Conservation (phyloP, 1,284 basidiomycete species). For the Polyporus tsugae region DNA sequence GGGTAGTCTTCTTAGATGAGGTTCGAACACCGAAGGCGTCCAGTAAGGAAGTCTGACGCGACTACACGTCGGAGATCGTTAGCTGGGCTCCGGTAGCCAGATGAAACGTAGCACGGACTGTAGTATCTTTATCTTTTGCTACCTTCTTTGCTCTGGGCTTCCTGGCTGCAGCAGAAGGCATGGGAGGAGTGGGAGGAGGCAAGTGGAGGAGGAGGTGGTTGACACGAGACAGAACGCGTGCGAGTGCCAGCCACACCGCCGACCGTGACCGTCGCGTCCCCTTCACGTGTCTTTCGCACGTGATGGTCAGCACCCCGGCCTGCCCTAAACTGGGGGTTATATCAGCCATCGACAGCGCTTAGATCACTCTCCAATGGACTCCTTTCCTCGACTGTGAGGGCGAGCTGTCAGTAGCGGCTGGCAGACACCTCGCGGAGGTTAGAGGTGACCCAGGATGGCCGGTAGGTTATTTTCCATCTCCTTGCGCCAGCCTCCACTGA, state of each 20-base stretch:
- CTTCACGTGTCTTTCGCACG: slow-evolving; percentile 17
- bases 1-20: slow-evolving; percentile 20
- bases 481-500: neutral
- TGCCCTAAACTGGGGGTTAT: slow-evolving; percentile 25
- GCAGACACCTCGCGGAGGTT: neutral
- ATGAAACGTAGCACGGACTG: slow-evolving; percentile 19
- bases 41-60: slow-evolving; percentile 34
- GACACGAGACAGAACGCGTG: slow-evolving; percentile 9
- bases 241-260: neutral
- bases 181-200: neutral
- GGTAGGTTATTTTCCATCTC: neutral
- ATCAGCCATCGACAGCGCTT: slow-evolving; percentile 6
- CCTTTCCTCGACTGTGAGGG: slow-evolving; percentile 14
- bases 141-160: slow-evolving; percentile 19
- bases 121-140: slow-evolving; percentile 24
- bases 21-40: slow-evolving; percentile 31
- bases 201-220: slow-evolving; percentile 1
- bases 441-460: slow-evolving; percentile 16
- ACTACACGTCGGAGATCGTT: slow-evolving; percentile 19
- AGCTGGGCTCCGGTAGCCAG: neutral
- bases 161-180: slow-evolving; percentile 22
- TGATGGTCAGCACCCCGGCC: slow-evolving; percentile 11
- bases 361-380: slow-evolving; percentile 30
- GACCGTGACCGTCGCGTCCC: slow-evolving; percentile 12
- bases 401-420: slow-evolving; percentile 12